Evolutionary conservation across 768 basidiomycete genomes (phyloP).

Genomic region (Candolleomyces aberdarensis): DNA sequence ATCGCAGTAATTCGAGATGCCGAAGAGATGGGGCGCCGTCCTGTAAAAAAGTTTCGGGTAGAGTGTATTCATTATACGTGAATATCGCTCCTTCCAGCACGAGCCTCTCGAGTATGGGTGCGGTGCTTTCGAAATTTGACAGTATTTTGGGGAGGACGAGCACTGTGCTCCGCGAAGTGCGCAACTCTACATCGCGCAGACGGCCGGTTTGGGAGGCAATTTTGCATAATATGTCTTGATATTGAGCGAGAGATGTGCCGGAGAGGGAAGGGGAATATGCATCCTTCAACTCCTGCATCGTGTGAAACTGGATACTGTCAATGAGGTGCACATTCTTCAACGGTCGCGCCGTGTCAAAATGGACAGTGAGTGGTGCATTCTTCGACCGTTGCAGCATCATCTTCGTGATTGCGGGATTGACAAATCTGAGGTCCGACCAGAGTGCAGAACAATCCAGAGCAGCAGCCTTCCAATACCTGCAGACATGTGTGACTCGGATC

Average conservation of each 20-base stretch:
- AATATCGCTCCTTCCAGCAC: too few species aligned
- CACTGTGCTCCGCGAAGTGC: too few species aligned
- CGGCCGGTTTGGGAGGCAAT: neutral
- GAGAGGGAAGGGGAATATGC: too few species aligned
- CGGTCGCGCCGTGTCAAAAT: neutral
- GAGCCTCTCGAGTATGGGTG: too few species aligned
- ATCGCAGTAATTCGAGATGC: neutral
- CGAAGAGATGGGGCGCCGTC: neutral
- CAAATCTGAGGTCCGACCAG: neutral
- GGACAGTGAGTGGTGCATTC: neutral
- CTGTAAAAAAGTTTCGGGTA: neutral
- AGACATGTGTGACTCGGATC: neutral
- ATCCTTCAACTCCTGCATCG: too few species aligned
- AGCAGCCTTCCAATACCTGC: neutral
- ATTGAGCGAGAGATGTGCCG: neutral
- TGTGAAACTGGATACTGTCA: too few species aligned
- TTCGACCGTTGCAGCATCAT: neutral
- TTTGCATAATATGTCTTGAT: neutral
- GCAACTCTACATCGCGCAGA: neutral
- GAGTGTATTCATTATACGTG: too few species aligned
- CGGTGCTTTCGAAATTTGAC: too few species aligned
- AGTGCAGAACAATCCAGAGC: neutral
- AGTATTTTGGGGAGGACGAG: too few species aligned
- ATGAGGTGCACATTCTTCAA: too few species aligned
- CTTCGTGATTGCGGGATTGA: neutral